Evolutionary conservation across 2,329 filamentous ascomycete species (phyloP).

Genomic region (Beauveria scarabaeidicola): DNA sequence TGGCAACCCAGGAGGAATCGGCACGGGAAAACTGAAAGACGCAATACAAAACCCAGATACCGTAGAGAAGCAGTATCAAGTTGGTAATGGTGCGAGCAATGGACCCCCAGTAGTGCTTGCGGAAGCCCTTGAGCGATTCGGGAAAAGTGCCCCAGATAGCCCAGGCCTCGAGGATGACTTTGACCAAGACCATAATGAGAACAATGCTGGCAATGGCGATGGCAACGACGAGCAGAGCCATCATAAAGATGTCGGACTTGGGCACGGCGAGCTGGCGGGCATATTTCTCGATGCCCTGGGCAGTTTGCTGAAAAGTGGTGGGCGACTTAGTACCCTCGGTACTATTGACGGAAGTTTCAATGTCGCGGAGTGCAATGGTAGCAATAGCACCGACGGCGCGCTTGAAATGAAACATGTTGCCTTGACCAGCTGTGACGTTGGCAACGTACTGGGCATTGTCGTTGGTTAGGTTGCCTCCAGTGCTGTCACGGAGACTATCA

Average conservation of each 20-base stretch:
- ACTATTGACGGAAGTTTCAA: slow-evolving; percentile 37
- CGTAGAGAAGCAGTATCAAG: slow-evolving; percentile 84
- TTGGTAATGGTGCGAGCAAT: slow-evolving; percentile 84
- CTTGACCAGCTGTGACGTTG: slow-evolving; percentile 62
- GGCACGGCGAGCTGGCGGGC: slow-evolving; percentile 80
- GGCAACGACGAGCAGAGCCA: slow-evolving; percentile 77
- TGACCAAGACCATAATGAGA: slow-evolving; percentile 79
- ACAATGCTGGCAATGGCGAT: slow-evolving; percentile 78
- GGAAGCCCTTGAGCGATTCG: slow-evolving; percentile 69
- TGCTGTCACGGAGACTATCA: slow-evolving; percentile 69
- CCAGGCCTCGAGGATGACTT: slow-evolving; percentile 86
- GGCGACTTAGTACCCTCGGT: slow-evolving; percentile 21
- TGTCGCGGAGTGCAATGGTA: slow-evolving; percentile 44
- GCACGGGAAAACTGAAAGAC: slow-evolving; percentile 90
- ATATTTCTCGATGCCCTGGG: slow-evolving; percentile 72
- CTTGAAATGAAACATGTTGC: slow-evolving; percentile 39
- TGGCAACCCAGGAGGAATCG: slow-evolving; percentile 82
- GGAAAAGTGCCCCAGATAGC: slow-evolving; percentile 84
- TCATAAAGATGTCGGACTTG: slow-evolving; percentile 92
- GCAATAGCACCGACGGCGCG: slow-evolving; percentile 41
- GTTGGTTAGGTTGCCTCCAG: slow-evolving; percentile 79
- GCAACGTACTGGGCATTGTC: slow-evolving; percentile 67
- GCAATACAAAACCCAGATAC: slow-evolving; percentile 92
- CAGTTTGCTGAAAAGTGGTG: slow-evolving; percentile 37
- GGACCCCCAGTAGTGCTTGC: slow-evolving; percentile 92